Evolutionary conservation across 1,284 basidiomycete genomes (phyloP).

Genomic region (Heterobasidion parviporum): DNA sequence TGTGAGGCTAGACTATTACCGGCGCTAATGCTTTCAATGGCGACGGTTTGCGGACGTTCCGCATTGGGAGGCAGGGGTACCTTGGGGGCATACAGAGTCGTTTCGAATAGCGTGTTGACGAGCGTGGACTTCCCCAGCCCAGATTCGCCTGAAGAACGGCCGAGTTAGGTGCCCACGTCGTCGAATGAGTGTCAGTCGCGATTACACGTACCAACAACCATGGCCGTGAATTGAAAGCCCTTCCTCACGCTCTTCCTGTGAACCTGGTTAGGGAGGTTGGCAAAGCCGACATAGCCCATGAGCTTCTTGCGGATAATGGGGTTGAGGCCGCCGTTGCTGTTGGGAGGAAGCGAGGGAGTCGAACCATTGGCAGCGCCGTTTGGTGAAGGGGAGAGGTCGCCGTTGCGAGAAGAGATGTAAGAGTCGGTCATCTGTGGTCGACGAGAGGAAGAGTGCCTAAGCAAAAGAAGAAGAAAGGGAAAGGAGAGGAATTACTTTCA

Average conservation of each 20-base stretch:
- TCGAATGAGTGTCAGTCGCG: conserved; percentile 10
- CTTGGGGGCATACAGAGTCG: conserved; percentile 85
- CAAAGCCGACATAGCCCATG: conserved; percentile 84
- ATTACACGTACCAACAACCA: conserved; percentile 85
- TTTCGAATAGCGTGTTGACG: conserved; percentile 97
- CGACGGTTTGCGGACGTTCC: conserved; percentile 86
- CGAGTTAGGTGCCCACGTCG: conserved; percentile 1
- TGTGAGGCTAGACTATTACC: conserved; percentile 41
- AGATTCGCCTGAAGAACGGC: conserved; percentile 71
- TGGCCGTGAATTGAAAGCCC: conserved; percentile 93
- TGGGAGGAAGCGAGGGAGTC: conserved; percentile 42
- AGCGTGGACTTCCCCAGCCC: conserved; percentile 96
- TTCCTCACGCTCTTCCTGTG: conserved; percentile 95
- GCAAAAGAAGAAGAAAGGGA: conserved; percentile 17
- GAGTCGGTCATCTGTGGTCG: conserved; percentile 60
- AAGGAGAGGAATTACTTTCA: conserved; percentile 31
- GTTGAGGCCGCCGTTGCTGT: conserved; percentile 33
- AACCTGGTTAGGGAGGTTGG: conserved; percentile 95
- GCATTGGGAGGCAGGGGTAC: conserved; percentile 75
- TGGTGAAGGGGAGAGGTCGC: conserved; percentile 42
- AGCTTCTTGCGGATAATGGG: conserved; percentile 85
- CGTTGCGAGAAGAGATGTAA: conserved; percentile 57
- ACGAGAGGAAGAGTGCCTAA: conserved; percentile 16
- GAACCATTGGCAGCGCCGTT: conserved; percentile 53
- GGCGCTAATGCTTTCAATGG: conserved; percentile 94